Evolutionary conservation across 306 rosid genomes (phyloP), one percentile per base, ranked within the genome.

Genomic region (Glycine tomentella): DNA sequence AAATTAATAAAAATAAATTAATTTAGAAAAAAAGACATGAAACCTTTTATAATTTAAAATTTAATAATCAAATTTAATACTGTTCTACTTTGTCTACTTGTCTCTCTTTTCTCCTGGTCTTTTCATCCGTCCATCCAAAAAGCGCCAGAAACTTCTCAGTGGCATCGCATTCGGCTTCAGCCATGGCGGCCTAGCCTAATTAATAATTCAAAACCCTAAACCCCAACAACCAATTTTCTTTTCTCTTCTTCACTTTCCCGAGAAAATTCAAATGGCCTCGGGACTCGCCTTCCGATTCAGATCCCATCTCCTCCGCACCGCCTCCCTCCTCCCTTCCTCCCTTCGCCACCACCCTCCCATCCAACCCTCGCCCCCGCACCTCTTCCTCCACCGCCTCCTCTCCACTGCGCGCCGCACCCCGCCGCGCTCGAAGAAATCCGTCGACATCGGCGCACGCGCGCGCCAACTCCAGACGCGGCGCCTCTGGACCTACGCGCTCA

Each of bases 401-500:
- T 95, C 97, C 20, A 91, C 97, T 0, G 74, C 83, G 8, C 91
- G 99, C 0, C 90, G 95, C 44, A 61, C 61, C 25, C 87, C 88
- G 4, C 66, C 75, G 50, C 90, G 97, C 12, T 51, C 91, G 2
- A 91, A 89, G 45, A 92, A 90, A 17, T 0, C 86, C 0, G 81
- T 90, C 0, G 97, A 92, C 86, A 92, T 95, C 72, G 95, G 91
- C 4, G 91, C 91, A 2, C 97, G 97, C 13, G 97, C 99, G 16
- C 86, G 97, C 13, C 99, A 95, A 72, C 93, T 92, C 53, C 99
- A 95, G 84, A 82, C 84, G 3, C 97, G 93, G 1, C 90, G 99
- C 36, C 97, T 95, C 3, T 95, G 99, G 99, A 84, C 96, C 42
- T 93, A 93, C 61, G 96, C 91, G 0, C 70, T 95, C 0, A 84